Conservation (phyloP, 306 rosid genomes). For the Dalbergia cultrata region DNA sequence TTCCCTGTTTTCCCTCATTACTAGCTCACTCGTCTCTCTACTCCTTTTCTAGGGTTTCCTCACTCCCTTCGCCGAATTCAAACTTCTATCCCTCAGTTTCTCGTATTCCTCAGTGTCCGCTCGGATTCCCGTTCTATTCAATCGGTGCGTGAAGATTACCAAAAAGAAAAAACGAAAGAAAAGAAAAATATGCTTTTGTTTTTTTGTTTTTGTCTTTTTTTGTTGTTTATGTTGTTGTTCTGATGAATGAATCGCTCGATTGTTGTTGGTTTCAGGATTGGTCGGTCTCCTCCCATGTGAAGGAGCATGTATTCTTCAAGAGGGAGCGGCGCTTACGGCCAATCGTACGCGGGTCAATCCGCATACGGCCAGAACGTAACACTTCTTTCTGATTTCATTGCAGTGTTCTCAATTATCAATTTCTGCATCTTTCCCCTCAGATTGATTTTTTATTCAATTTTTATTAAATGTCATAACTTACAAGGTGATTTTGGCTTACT, state of each 20-base stretch:
- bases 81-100: neutral
- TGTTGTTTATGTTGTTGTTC: neutral
- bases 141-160: conserved; percentile 37
- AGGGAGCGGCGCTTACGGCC: conserved; percentile 87
- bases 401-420: neutral
- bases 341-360: conserved; percentile 86
- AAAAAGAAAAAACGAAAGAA: too few relatives aligned
- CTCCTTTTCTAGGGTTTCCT: conserved; percentile 53
- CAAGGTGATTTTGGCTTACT: neutral
- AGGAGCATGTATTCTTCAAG: conserved; percentile 83
- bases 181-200: neutral
- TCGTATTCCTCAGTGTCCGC: neutral
- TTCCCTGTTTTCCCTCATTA: neutral
- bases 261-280: conserved; percentile 38
- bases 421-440: neutral
- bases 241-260: conserved; percentile 13
- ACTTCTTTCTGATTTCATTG: conserved; percentile 3
- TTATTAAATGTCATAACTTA: neutral
- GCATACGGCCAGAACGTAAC: conserved; percentile 81
- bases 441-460: too few relatives aligned
- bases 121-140: neutral
- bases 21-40: neutral
- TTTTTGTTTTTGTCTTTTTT: too few relatives aligned
- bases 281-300: conserved; percentile 44
- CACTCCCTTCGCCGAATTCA: neutral